Evolutionary conservation across 768 basidiomycete species (phyloP).

Genomic region (Auricularia heimuer): DNA sequence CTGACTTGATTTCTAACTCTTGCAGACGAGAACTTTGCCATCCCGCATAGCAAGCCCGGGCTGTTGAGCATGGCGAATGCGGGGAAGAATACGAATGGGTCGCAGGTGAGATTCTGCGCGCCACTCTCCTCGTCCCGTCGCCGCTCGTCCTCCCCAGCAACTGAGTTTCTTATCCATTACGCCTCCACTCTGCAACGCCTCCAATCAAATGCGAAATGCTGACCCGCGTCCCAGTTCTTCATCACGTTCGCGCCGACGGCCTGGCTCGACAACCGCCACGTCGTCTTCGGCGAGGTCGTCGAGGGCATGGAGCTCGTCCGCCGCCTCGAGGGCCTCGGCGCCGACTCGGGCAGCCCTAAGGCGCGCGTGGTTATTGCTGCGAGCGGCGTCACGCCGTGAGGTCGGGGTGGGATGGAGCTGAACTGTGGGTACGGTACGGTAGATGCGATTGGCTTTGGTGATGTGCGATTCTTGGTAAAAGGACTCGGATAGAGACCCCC

Average conservation of each 20-base stretch:
- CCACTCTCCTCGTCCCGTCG: too few species aligned
- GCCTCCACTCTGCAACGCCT: slow-evolving; percentile 6
- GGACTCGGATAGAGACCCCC: too few species aligned
- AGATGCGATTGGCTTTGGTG: too few species aligned
- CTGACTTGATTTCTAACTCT: too few species aligned
- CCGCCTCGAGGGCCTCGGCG: slow-evolving; percentile 41
- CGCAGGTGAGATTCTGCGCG: slow-evolving; percentile 15
- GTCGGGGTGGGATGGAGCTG: too few species aligned
- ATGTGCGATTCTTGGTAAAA: too few species aligned
- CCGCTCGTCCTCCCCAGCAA: too few species aligned
- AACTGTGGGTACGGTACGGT: slow-evolving; percentile 7
- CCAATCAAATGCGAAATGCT: slow-evolving; percentile 43
- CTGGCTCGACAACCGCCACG: slow-evolving; percentile 60
- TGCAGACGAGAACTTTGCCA: background rate
- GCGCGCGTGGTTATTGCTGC: slow-evolving; percentile 32
- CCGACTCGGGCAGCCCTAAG: slow-evolving; percentile 31
- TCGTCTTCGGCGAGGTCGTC: slow-evolving; percentile 59
- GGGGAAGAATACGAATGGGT: slow-evolving; percentile 31
- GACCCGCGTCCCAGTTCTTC: slow-evolving; percentile 72
- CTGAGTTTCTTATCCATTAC: slow-evolving; percentile 9
- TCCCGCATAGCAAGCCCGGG: slow-evolving; percentile 23
- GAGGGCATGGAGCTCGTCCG: slow-evolving; percentile 54
- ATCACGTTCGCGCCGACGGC: slow-evolving; percentile 63
- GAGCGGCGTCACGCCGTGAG: too few species aligned
- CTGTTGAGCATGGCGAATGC: slow-evolving; percentile 30